Evolutionary conservation across 805 yeast genomes (phyloP), one percentile per base, ranked within the genome.

Genomic region (Ogataea nitratoaversa): DNA sequence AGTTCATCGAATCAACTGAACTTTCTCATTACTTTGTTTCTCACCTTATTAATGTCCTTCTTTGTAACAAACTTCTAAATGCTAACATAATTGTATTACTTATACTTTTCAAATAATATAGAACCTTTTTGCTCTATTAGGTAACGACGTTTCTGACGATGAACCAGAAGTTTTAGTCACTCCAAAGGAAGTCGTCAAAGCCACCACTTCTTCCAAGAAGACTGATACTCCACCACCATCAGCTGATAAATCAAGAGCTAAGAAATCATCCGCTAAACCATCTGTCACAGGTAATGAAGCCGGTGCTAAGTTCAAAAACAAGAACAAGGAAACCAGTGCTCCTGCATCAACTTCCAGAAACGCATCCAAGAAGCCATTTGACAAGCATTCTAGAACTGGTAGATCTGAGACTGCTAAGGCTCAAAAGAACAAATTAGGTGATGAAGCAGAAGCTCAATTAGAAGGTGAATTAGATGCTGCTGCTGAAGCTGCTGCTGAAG

Each of bases 361-460:
- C 34, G 63, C 76, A 57, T 68, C 73, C 62, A 78, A 78, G 70
- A 51, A 48, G 42, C 72, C 75, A 57, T 66, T 68, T 46, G 98
- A 91, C 79, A 93, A 95, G 70, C 93, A 81, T 62, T 79, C 91
- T 53, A 85, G 84, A 75, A 63, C 86, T 52, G 87, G 83, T 62
- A 86, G 84, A 76, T 66, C 79, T 59, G 96, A 89, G 73, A 73
- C 95, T 56, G 78, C 75, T 56, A 90, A 88, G 82, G 82, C 84
- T 68, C 76, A 83, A 60, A 78, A 74, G 66, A 82, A 81, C 70
- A 90, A 89, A 53, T 87, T 96, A 91, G 95, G 96, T 63, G 87
- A 82, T 62, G 79, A 82, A 81, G 74, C 79, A 74, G 64, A 57
- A 42, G 40, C 66, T 55, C 66, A 61, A 47, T 37, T 54, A 37